Conservation (phyloP, 2,329 filamentous ascomycete species). For the Pseudogymnoascus sp. region DNA sequence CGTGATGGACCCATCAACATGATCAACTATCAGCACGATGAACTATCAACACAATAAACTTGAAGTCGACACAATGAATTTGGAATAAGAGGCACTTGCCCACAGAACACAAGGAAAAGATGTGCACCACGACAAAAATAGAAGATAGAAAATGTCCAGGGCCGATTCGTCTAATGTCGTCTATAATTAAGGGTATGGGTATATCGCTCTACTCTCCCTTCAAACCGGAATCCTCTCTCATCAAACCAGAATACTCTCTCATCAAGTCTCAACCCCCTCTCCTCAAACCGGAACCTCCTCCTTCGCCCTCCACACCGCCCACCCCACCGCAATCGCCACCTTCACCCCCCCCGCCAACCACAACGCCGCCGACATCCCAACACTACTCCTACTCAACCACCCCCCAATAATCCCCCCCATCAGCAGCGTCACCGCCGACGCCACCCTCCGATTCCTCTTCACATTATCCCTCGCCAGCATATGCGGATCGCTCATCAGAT, state of each 20-base stretch:
- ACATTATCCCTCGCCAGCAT: conserved; percentile 39
- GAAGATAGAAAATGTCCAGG: background rate
- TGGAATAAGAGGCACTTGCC: background rate
- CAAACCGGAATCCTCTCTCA: background rate
- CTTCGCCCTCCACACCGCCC: conserved; percentile 53
- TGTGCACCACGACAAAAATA: background rate
- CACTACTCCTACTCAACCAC: conserved; percentile 42
- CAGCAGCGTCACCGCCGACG: conserved; percentile 43
- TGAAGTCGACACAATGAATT: background rate
- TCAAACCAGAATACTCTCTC: background rate
- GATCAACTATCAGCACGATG: background rate
- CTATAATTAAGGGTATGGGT: background rate
- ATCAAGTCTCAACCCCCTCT: background rate
- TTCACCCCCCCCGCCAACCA: conserved; percentile 44
- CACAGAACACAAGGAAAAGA: background rate
- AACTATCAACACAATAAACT: background rate
- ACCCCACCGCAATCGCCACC: conserved; percentile 45
- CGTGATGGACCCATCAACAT: background rate
- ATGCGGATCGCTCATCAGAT: conserved; percentile 61
- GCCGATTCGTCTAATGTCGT: background rate
- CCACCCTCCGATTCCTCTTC: conserved; percentile 45
- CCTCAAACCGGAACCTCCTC: background rate
- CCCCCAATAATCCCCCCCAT: conserved; percentile 47
- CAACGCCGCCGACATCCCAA: conserved; percentile 43
- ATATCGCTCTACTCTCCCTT: background rate